A percentile compares a stretch with the other conserved stretches of the same genome.
Conservation (phyloP, 2,329 filamentous ascomycete species). For the Fusarium sp. region DNA sequence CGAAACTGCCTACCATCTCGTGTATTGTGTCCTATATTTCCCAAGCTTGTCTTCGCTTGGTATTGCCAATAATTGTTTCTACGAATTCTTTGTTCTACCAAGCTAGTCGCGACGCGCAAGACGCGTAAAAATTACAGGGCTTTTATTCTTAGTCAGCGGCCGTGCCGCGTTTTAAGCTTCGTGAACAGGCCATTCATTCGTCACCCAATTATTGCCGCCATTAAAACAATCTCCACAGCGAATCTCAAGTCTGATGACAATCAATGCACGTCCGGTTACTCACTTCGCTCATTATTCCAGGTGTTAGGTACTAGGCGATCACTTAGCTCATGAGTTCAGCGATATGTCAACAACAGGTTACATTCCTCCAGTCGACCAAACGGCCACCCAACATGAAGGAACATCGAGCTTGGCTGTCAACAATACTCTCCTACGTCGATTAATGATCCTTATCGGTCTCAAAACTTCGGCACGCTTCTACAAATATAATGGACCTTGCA, state of each 20-base stretch:
- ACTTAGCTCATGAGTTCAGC: too few relatives aligned
- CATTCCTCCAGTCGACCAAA: neutral
- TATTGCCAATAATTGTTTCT: neutral
- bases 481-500: slow-evolving; percentile 30
- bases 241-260: neutral
- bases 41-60: neutral
- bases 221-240: neutral
- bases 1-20: neutral
- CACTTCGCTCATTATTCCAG: fast-evolving
- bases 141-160: neutral
- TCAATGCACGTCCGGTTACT: neutral
- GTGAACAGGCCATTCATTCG: neutral
- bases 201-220: neutral
- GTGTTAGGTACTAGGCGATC: neutral
- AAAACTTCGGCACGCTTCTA: slow-evolving; percentile 47
- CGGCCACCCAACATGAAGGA: slow-evolving; percentile 31
- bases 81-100: neutral
- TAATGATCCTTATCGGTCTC: slow-evolving; percentile 45
- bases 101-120: neutral
- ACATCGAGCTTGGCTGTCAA: slow-evolving; percentile 48
- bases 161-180: fast-evolving
- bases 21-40: neutral
- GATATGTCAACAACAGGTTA: slow-evolving; percentile 7
- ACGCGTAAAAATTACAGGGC: neutral
- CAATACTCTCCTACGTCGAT: slow-evolving; percentile 45